Evolutionary conservation across 306 rosid genomes (phyloP), one percentile per base, ranked within the genome.

Genomic region (Hippophae gyantsensis): DNA sequence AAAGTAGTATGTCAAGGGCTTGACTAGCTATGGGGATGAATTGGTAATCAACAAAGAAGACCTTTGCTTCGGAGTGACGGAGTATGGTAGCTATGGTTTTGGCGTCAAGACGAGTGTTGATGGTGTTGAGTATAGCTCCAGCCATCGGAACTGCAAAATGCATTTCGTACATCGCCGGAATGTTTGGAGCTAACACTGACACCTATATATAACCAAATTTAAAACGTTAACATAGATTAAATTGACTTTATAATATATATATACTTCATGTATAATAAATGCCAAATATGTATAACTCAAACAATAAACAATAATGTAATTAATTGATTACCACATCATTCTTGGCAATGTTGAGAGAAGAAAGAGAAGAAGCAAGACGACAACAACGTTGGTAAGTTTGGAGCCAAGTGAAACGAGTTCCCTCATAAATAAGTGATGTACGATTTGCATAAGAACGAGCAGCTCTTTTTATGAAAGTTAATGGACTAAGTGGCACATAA

Each of bases 131-230:
- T 3, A 87, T 84, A 0, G 79, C 95, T 0, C 96, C 95, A 0
- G 96, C 98, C 96, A 92, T 92, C 0, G 98, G 95, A 50, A 85
- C 98, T 2, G 92, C 96, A 25, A 92, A 92, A 69, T 92, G 98
- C 96, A 92, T 87, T 89, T 92, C 98, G 27, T 85, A 92, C 92
- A 79, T 64, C 45, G 96, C 98, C 27, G 98, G 98, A 52, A 87
- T 68, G 58, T 90, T 90, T 0, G 98, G 98, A 0, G 98, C 98
- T 62, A 90, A 14, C 26, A 87, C 86, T 1, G 96, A 90, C 0
- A 87, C 94, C 38, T 32, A 32, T 32, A 32, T 32, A 32, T 32
- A 32, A 32, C 38, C 38, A 32, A 32, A 32, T 32, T 32, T 32
- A 32, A 32, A 32, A 32, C 5, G 38, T 32, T 32, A 4, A 32